phyloP scores from a whole-genome alignment of 2,329 filamentous ascomycete genomes.

The Apiospora aurea region DNA sequence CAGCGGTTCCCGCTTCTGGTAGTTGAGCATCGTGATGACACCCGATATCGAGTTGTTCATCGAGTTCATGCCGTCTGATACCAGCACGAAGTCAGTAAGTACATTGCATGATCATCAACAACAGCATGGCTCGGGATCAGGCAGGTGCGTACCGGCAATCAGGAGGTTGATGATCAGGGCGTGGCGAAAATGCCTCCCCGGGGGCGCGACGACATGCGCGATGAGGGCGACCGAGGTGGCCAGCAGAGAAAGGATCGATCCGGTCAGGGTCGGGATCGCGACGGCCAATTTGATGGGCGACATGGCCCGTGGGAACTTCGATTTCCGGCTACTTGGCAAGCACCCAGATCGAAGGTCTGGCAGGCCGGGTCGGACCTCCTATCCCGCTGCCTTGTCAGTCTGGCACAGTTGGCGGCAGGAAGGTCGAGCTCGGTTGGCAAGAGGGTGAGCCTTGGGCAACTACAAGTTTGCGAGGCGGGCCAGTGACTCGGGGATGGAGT shows the following conservation, averaged over 20 bases:
- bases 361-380: too few relatives aligned
- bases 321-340: neutral
- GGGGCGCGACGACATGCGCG: neutral
- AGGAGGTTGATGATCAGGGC: slow-evolving; percentile 16
- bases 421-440: neutral
- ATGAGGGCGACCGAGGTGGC: neutral
- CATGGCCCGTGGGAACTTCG: slow-evolving; percentile 24
- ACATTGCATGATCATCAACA: too few relatives aligned
- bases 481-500: neutral
- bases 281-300: neutral
- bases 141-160: neutral
- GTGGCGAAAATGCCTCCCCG: slow-evolving; percentile 18
- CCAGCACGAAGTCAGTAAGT: neutral
- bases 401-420: too few relatives aligned
- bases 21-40: slow-evolving; percentile 39
- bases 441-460: neutral
- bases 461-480: neutral
- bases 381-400: neutral
- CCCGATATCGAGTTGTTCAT: slow-evolving; percentile 52
- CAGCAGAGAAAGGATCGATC: slow-evolving; percentile 18
- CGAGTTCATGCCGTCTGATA: slow-evolving; percentile 49
- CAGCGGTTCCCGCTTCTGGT: slow-evolving; percentile 35
- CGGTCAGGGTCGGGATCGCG: slow-evolving; percentile 9
- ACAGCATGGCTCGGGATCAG: neutral
- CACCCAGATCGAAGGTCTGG: neutral